Conservation (phyloP, 306 rosid genomes). For the Canavalia gladiata region DNA sequence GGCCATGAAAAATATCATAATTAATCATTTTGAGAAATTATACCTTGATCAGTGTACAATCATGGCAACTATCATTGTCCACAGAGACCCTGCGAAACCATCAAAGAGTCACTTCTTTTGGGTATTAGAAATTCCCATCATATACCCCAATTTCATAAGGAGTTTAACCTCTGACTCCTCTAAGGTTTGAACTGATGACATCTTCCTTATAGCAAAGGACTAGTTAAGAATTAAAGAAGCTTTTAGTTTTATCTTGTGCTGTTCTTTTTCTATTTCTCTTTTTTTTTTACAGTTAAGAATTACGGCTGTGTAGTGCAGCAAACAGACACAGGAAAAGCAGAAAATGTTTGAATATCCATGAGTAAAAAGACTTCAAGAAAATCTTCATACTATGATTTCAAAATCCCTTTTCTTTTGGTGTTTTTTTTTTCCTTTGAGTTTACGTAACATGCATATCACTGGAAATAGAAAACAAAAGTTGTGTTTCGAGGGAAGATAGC, state of each 20-base stretch:
- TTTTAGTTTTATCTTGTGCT: neutral
- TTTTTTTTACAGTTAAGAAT: neutral
- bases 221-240: conserved; percentile 18
- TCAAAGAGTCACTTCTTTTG: conserved; percentile 49
- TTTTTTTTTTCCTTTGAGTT: neutral
- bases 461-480: neutral
- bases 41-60: conserved; percentile 81
- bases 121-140: conserved; percentile 42
- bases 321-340: neutral
- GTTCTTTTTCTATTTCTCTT: neutral
- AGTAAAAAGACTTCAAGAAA: neutral
- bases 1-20: conserved; percentile 34
- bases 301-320: conserved; percentile 6
- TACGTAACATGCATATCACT: neutral
- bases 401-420: neutral
- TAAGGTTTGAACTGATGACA: conserved; percentile 28
- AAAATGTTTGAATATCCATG: neutral
- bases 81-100: conserved; percentile 76
- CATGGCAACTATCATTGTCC: conserved; percentile 76
- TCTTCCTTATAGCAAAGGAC: conserved; percentile 28
- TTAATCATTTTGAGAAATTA: conserved; percentile 40
- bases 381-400: neutral
- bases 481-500: conserved; percentile 30
- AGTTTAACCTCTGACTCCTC: conserved; percentile 34
- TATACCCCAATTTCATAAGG: conserved; percentile 38